Evolutionary conservation across 805 yeast genomes (phyloP).

Genomic region (Starmerella asiatica): DNA sequence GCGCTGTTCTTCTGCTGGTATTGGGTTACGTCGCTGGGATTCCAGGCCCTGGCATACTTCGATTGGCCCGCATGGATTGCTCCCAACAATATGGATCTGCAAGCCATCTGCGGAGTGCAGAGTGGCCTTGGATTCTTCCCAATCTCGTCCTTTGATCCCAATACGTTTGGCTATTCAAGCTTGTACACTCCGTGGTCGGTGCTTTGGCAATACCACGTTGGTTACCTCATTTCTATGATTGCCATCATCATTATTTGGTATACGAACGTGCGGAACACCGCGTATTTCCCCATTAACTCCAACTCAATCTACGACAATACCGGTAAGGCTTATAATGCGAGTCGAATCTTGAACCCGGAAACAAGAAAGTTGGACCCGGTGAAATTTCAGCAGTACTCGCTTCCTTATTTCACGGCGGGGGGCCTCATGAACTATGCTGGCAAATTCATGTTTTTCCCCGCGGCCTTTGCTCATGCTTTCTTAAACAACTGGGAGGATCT

Average conservation of each 20-base stretch:
- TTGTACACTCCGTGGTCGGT: constrained; percentile 37
- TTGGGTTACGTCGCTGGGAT: constrained; percentile 56
- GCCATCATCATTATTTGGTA: constrained; percentile 29
- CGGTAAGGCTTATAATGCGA: constrained; percentile 37
- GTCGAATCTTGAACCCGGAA: constrained; percentile 31
- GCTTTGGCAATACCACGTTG: constrained; percentile 25
- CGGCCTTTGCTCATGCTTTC: constrained; percentile 37
- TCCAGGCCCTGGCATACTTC: constrained; percentile 47
- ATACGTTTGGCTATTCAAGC: constrained; percentile 23
- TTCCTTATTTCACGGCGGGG: constrained; percentile 52
- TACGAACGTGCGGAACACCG: constrained; percentile 38
- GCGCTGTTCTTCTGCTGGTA: constrained; percentile 40
- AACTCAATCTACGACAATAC: constrained; percentile 33
- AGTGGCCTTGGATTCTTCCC: constrained; percentile 43
- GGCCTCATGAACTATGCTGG: constrained; percentile 45
- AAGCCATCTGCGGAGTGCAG: constrained; percentile 35
- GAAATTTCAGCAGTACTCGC: constrained; percentile 41
- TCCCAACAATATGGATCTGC: constrained; percentile 37
- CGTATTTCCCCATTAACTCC: constrained; percentile 40
- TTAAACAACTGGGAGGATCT: constrained; percentile 21
- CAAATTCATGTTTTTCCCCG: constrained; percentile 41
- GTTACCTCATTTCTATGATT: constrained; percentile 27
- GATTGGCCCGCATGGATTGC: constrained; percentile 50
- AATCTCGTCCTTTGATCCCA: constrained; percentile 39
- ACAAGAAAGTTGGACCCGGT: constrained; percentile 28